Evolutionary conservation across 805 yeast species (phyloP).

Genomic region (Maudiozyma barnettii): DNA sequence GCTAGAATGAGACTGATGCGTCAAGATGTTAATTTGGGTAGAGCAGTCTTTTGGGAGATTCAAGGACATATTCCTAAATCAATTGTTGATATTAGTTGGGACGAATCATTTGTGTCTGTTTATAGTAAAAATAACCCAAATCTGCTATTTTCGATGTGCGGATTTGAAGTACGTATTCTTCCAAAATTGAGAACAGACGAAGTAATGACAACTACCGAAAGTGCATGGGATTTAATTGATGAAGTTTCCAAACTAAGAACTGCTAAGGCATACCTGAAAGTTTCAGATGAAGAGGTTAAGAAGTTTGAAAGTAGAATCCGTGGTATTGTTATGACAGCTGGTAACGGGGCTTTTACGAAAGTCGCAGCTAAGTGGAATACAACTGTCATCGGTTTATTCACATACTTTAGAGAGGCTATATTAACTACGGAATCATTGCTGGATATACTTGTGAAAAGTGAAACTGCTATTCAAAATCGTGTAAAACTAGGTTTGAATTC

Average conservation of each 20-base stretch:
- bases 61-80: slow-evolving; percentile 70
- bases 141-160: slow-evolving; percentile 81
- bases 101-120: slow-evolving; percentile 71
- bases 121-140: slow-evolving; percentile 89
- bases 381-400: slow-evolving; percentile 71
- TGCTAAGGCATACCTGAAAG: slow-evolving; percentile 79
- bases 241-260: slow-evolving; percentile 71
- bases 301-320: slow-evolving; percentile 75
- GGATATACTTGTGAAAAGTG: slow-evolving; percentile 80
- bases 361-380: slow-evolving; percentile 96
- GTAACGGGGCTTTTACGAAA: slow-evolving; percentile 90
- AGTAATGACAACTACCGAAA: slow-evolving; percentile 54
- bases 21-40: slow-evolving; percentile 83
- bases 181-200: slow-evolving; percentile 60
- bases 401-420: slow-evolving; percentile 90
- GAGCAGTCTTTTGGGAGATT: slow-evolving; percentile 89
- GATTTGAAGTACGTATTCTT: slow-evolving; percentile 82
- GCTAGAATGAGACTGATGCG: slow-evolving; percentile 83
- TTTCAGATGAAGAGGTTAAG: slow-evolving; percentile 69
- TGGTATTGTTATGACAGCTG: slow-evolving; percentile 89
- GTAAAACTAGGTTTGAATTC: slow-evolving; percentile 93
- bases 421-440: slow-evolving; percentile 69
- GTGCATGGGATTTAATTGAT: slow-evolving; percentile 83
- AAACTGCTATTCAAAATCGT: slow-evolving; percentile 85
- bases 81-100: slow-evolving; percentile 68